A percentile compares a stretch with the other conserved stretches of the same genome.
phyloP scores from a whole-genome alignment of 108 stramenopile species.

The Aurantiochytrium sp. region DNA sequence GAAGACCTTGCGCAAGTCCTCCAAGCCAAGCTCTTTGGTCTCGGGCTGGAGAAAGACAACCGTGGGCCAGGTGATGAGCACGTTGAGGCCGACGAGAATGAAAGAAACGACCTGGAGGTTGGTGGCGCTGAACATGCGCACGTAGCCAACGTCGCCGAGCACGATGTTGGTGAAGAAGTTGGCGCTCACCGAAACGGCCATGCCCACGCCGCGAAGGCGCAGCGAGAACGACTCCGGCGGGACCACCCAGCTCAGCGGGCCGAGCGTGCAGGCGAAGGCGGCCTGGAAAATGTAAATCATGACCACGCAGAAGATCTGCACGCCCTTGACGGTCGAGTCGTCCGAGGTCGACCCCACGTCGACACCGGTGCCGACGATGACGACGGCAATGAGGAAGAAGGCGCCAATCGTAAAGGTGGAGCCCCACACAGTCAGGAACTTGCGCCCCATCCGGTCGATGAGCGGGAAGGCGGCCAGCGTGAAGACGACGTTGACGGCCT shows the following conservation, averaged over 20 bases:
- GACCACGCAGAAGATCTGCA: background rate
- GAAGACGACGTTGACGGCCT: background rate
- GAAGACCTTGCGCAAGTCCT: background rate
- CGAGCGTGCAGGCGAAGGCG: background rate
- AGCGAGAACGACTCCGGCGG: background rate
- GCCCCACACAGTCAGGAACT: background rate
- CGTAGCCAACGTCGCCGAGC: background rate
- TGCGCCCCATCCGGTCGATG: background rate
- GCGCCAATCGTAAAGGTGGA: background rate
- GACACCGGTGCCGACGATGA: background rate
- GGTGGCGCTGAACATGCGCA: background rate
- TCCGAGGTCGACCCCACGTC: background rate
- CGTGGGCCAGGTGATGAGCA: background rate
- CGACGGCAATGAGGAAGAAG: background rate
- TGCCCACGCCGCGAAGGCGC: background rate
- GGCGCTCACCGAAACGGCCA: background rate
- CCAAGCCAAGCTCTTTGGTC: background rate
- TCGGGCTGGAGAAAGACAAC: background rate
- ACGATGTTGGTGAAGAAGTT: background rate
- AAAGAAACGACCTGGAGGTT: background rate
- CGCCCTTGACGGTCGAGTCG: background rate
- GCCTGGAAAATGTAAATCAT: background rate
- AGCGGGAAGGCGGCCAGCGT: background rate
- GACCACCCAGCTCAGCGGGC: background rate
- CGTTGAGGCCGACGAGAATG: background rate